A percentile compares a stretch with the other conserved stretches of the same genome.
Conservation (phyloP, 2,329 filamentous ascomycete species). For the Trichoderma citrinoviride region DNA sequence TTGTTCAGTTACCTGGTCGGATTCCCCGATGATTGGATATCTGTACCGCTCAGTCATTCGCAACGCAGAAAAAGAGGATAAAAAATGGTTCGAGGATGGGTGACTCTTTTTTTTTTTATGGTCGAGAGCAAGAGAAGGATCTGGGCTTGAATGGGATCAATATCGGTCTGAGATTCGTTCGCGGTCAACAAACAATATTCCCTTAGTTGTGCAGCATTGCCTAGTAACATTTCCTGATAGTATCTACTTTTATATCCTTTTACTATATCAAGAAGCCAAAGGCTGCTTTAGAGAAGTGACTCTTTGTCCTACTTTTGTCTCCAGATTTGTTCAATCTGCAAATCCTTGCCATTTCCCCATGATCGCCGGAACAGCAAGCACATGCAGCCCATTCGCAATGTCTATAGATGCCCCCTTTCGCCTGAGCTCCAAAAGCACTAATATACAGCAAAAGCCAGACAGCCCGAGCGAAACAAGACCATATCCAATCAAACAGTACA, state of each 20-base stretch:
- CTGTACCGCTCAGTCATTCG: neutral
- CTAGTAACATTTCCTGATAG: no score
- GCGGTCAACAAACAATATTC: no score
- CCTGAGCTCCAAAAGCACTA: neutral
- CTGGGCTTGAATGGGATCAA: neutral
- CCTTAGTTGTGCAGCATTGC: no score
- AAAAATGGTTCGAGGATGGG: no score
- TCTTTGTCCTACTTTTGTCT: no score
- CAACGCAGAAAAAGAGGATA: neutral
- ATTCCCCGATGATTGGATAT: neutral
- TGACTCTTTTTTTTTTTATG: neutral
- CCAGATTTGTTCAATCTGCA: neutral
- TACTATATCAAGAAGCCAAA: no score
- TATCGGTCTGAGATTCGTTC: neutral
- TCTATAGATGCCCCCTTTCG: neutral
- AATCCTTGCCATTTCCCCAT: neutral
- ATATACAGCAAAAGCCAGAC: neutral
- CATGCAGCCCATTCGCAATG: neutral
- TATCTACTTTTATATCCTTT: no score
- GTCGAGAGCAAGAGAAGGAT: neutral
- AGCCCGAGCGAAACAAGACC: neutral
- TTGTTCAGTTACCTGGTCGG: neutral
- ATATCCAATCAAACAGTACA: constrained; percentile 1
- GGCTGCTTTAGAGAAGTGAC: no score
- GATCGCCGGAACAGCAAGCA: neutral